Conservation (phyloP, 1,284 basidiomycete genomes). For the Leccinum pachyderme region DNA sequence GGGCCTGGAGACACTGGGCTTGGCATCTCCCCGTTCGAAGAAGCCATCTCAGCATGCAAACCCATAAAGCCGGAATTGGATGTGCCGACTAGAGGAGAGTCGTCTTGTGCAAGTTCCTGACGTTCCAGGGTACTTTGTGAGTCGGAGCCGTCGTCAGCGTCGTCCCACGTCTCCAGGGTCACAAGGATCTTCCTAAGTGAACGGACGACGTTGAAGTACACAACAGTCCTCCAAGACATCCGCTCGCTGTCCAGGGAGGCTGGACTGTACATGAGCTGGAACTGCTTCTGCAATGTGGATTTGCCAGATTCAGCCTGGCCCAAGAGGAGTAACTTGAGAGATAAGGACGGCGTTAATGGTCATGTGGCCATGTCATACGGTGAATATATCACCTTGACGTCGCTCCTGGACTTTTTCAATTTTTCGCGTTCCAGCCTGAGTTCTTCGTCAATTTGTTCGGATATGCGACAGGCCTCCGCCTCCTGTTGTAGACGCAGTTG, state of each 20-base stretch:
- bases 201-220: slow-evolving; percentile 79
- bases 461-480: slow-evolving; percentile 69
- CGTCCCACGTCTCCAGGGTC: slow-evolving; percentile 66
- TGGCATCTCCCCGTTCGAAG: slow-evolving; percentile 12
- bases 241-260: slow-evolving; percentile 73
- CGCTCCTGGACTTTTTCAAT: slow-evolving; percentile 60
- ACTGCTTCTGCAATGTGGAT: slow-evolving; percentile 80
- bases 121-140: slow-evolving; percentile 35
- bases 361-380: neutral
- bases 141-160: slow-evolving; percentile 52
- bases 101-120: slow-evolving; percentile 30
- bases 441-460: slow-evolving; percentile 78
- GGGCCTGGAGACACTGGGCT: slow-evolving; percentile 29
- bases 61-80: slow-evolving; percentile 14
- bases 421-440: slow-evolving; percentile 65
- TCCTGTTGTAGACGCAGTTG: slow-evolving; percentile 57
- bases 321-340: slow-evolving; percentile 62
- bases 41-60: slow-evolving; percentile 7
- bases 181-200: slow-evolving; percentile 73
- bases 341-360: slow-evolving; percentile 17
- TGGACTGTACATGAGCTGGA: slow-evolving; percentile 82
- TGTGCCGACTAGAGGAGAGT: slow-evolving; percentile 18
- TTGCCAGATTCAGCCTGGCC: slow-evolving; percentile 84
- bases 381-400: slow-evolving; percentile 61
- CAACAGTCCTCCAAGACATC: slow-evolving; percentile 76